Percentiles rank a stretch among this genome's conserved stretches.
phyloP scores from a whole-genome alignment of 2,329 filamentous ascomycete species.

The Diatrype stigma region DNA sequence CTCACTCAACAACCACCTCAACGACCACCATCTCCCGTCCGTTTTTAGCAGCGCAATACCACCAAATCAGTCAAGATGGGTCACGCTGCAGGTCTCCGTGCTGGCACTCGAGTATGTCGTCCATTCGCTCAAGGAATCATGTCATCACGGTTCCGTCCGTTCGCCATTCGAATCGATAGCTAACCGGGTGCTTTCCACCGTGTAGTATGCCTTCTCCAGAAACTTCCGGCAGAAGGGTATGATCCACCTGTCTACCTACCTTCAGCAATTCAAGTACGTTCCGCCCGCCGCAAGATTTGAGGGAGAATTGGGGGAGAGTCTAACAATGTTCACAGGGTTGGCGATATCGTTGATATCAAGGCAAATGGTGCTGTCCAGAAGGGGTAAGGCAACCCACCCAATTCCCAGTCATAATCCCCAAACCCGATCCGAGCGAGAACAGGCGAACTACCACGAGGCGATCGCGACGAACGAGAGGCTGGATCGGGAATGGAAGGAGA shows the following conservation, averaged over 20 bases:
- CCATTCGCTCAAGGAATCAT: background rate
- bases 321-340: constrained; percentile 59
- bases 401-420: constrained; percentile 5
- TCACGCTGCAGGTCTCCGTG: constrained; percentile 83
- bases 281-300: constrained; percentile 11
- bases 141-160: no score
- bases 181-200: background rate
- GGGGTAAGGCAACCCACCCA: constrained; percentile 61
- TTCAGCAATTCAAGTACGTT: constrained; percentile 81
- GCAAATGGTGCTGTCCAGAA: constrained; percentile 98
- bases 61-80: constrained; percentile 65
- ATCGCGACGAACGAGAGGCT: background rate
- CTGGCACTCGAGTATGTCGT: constrained; percentile 73
- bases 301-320: constrained; percentile 1
- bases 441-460: background rate
- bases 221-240: constrained; percentile 93
- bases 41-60: constrained; percentile 20
- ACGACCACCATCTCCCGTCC: constrained; percentile 17
- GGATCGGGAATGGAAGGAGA: constrained; percentile 1
- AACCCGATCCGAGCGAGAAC: constrained; percentile 8
- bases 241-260: constrained; percentile 91
- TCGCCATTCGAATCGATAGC: no score
- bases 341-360: constrained; percentile 98
- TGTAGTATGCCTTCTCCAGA: constrained; percentile 84
- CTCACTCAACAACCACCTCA: constrained; percentile 15